Evolutionary conservation across 768 basidiomycete genomes (phyloP), one percentile per base, ranked within the genome.

Genomic region (Trametes gibbosa): DNA sequence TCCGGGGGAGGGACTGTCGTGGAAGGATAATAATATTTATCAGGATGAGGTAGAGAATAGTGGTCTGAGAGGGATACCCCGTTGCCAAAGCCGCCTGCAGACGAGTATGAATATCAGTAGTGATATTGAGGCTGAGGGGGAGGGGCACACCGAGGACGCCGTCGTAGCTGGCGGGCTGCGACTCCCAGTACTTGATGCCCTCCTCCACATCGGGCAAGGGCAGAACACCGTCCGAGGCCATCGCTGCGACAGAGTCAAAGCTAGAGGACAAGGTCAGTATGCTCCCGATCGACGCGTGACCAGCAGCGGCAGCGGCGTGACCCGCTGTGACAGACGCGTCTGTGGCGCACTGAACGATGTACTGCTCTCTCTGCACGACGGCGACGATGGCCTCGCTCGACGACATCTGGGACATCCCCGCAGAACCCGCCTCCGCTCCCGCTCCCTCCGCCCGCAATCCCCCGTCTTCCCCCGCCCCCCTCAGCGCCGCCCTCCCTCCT

Each of bases 141-240:
- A 10, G 47, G 57, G 43, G 69, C 75, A 65, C 72, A 70, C 92
- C 95, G 25, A 98, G 81, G 9, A 98, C 95, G 46, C 95, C 93
- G 67, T 97, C 86, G 29, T 90, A 81, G 59, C 76, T 90, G 3
- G 95, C 90, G 8, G 89, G 86, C 63, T 93, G 90, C 1, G 77
- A 77, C 21, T 79, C 80, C 96, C 96, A 98, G 71, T 97, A 98
- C 21, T 83, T 76, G 43, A 98, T 84, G 16, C 96, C 92, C 37
- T 87, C 83, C 58, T 88, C 74, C 27, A 93, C 77, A 58, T 87
- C 79, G 0, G 91, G 85, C 47, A 75, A 72, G 37, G 72, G 69
- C n/a, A 67, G 45, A 13, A 56, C 1, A 59, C 59, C 61, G 64
- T 37, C 24, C 23, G 23, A 12, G 10, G 5, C 21, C 23, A 41